Conservation (phyloP, 352 stramenopile genomes). For the Phytophthora pseudosyringae region DNA sequence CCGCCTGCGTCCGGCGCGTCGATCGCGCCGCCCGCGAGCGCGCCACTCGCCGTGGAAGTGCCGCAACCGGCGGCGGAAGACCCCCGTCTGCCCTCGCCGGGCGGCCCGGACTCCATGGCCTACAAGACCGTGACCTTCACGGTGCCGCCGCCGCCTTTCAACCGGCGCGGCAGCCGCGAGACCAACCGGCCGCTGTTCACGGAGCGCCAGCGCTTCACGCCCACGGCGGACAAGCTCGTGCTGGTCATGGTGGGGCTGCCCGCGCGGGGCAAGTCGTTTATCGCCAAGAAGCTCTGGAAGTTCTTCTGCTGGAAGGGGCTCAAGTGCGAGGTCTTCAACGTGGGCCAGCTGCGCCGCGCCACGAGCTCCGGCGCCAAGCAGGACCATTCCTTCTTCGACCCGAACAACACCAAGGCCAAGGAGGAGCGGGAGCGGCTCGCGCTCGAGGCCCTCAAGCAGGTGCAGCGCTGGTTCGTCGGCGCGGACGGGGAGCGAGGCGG, state of each 20-base stretch:
- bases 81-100: conserved; percentile 26
- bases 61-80: not conserved
- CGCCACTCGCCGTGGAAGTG: conserved; percentile 17
- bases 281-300: conserved; percentile 92
- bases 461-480: conserved; percentile 69
- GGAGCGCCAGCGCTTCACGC: conserved; percentile 81
- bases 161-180: conserved; percentile 37
- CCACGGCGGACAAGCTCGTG: conserved; percentile 93
- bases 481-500: conserved; percentile 44
- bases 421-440: conserved; percentile 85
- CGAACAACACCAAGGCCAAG: conserved; percentile 80
- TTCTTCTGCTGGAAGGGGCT: conserved; percentile 87
- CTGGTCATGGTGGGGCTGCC: conserved; percentile 96
- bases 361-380: conserved; percentile 66
- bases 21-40: not conserved
- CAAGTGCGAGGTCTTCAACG: conserved; percentile 93
- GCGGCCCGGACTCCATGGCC: conserved; percentile 42
- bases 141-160: conserved; percentile 23
- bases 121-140: conserved; percentile 55
- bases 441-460: conserved; percentile 70
- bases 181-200: conserved; percentile 53
- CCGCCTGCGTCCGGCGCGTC: conserved; percentile 12
- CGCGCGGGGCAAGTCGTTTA: conserved; percentile 96
- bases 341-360: conserved; percentile 92
- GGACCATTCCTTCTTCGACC: conserved; percentile 94